phyloP scores from a whole-genome alignment of 139 green algal species.

The Chlamydomonas sp. region DNA sequence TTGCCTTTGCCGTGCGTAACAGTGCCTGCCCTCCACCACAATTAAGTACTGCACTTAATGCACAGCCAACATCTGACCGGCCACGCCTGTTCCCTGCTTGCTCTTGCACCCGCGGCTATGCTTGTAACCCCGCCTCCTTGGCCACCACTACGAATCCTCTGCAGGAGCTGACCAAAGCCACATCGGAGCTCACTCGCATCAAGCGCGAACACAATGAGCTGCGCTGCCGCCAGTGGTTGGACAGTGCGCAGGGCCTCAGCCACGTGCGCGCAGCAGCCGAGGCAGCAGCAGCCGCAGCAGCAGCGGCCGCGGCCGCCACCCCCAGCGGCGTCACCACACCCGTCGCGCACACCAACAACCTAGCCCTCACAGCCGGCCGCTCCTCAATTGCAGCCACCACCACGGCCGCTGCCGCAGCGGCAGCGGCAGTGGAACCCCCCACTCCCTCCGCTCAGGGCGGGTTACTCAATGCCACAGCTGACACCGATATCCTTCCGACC shows the following conservation, averaged over 20 bases:
- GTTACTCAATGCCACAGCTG: constrained; percentile 13
- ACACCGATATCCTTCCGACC: not conserved
- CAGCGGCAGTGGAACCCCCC: not conserved
- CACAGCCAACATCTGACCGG: not conserved
- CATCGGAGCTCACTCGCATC: constrained; percentile 29
- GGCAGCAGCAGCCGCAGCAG: constrained; percentile 9
- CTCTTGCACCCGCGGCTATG: too few species aligned
- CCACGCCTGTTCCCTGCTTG: not conserved
- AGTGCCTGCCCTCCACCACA: not conserved
- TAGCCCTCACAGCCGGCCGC: not conserved
- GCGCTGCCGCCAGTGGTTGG: constrained; percentile 44
- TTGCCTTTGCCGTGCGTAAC: too few species aligned
- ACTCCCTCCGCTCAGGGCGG: not conserved
- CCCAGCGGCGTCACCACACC: not conserved
- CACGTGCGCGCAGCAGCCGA: constrained; percentile 35
- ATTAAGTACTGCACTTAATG: not conserved
- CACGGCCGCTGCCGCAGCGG: not conserved
- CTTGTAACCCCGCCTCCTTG: too few species aligned
- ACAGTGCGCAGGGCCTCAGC: constrained; percentile 44
- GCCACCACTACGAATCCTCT: too few species aligned
- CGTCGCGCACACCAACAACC: not conserved
- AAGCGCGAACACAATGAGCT: constrained; percentile 38
- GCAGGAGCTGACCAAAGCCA: constrained; percentile 42
- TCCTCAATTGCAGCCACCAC: not conserved
- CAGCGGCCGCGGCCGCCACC: not conserved